phyloP scores from a whole-genome alignment of 306 rosid genomes.

The Prunus mira region DNA sequence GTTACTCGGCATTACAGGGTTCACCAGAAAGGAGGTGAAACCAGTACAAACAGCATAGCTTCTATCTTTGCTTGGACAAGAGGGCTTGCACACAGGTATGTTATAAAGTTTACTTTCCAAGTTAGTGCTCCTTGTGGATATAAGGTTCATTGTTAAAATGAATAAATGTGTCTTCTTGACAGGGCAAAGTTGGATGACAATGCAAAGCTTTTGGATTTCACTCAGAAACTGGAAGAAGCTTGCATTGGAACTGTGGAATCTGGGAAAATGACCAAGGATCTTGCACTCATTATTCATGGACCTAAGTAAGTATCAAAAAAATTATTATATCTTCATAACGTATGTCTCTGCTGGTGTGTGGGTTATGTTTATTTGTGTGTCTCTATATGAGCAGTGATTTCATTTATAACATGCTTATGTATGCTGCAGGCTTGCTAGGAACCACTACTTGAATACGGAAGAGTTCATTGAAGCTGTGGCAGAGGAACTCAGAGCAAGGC shows the following conservation, averaged over 20 bases:
- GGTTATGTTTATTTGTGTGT: neutral
- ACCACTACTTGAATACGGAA: conserved; percentile 77
- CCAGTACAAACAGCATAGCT: conserved; percentile 98
- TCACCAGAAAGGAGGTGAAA: conserved; percentile 97
- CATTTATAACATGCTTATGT: conserved; percentile 8
- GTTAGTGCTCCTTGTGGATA: neutral
- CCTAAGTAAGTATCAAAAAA: conserved; percentile 54
- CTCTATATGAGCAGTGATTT: conserved; percentile 14
- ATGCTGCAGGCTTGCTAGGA: conserved; percentile 63
- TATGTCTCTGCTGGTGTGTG: neutral
- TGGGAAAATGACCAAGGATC: conserved; percentile 99
- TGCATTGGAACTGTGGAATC: conserved; percentile 79
- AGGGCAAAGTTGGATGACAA: conserved; percentile 96
- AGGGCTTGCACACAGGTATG: conserved; percentile 88
- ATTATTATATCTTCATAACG: neutral
- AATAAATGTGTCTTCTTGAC: conserved; percentile 8
- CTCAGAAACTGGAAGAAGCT: conserved; percentile 81
- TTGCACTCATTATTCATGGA: conserved; percentile 85
- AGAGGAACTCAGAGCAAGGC: conserved; percentile 46
- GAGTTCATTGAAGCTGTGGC: conserved; percentile 96
- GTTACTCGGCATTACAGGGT: conserved; percentile 90
- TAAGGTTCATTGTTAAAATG: neutral
- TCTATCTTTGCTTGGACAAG: conserved; percentile 97
- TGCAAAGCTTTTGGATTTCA: conserved; percentile 58
- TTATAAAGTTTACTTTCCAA: neutral